phyloP scores from a whole-genome alignment of 805 yeast genomes.

The Myxozyma nipponensis region DNA sequence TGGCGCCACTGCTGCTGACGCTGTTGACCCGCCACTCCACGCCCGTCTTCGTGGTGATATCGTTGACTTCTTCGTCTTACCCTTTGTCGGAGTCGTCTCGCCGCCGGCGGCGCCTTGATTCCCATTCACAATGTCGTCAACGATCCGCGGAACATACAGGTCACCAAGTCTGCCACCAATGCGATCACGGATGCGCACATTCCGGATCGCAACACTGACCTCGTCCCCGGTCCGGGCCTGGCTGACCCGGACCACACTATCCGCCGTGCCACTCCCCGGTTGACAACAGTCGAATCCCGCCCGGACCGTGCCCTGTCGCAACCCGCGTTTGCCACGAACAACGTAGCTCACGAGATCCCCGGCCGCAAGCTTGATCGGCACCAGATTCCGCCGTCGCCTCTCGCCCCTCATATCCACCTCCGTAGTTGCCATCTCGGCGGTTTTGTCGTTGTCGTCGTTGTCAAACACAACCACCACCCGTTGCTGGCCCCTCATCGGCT shows the following conservation, averaged over 20 bases:
- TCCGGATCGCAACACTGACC: background rate
- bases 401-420: background rate
- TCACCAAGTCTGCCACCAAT: background rate
- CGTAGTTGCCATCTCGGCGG: background rate
- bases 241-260: background rate
- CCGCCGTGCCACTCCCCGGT: background rate
- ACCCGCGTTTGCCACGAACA: background rate
- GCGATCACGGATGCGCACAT: background rate
- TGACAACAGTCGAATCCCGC: background rate
- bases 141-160: background rate
- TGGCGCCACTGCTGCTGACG: too few relatives aligned
- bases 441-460: background rate
- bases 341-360: background rate
- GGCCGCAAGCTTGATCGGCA: background rate
- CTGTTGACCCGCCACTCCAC: background rate
- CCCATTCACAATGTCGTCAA: background rate
- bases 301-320: background rate
- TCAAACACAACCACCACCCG: background rate
- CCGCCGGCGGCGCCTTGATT: background rate
- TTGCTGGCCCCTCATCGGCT: background rate
- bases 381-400: background rate
- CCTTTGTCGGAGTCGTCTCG: background rate
- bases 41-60: background rate
- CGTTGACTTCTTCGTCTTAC: too few relatives aligned
- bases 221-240: background rate